phyloP scores from a whole-genome alignment of 306 rosid genomes.

The Purshia tridentata region DNA sequence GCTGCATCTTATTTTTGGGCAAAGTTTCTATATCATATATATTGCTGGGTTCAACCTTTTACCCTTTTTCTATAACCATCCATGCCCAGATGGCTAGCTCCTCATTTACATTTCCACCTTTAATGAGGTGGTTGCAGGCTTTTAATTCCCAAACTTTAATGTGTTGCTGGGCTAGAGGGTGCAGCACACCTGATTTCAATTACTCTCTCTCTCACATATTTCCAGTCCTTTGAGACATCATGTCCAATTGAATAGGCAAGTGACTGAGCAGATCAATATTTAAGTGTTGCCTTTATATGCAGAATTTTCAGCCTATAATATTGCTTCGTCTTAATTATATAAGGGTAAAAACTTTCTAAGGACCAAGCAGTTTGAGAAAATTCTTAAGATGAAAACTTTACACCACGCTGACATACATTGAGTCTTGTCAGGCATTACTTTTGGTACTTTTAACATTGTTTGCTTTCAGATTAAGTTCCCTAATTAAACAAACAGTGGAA shows the following conservation, averaged over 20 bases:
- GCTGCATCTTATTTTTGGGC: not conserved
- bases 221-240: conserved; percentile 3
- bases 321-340: not conserved
- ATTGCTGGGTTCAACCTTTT: not conserved
- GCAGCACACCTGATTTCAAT: conserved; percentile 16
- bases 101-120: not conserved
- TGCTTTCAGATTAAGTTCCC: conserved; percentile 7
- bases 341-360: not conserved
- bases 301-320: no score
- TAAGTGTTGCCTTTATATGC: no score
- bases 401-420: not conserved
- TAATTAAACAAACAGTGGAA: not conserved
- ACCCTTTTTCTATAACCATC: not conserved
- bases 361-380: not conserved
- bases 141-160: conserved; percentile 13
- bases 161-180: conserved; percentile 5
- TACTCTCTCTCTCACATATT: not conserved
- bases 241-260: not conserved
- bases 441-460: not conserved
- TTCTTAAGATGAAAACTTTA: not conserved
- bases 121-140: conserved; percentile 12
- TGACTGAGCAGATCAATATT: no score
- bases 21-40: not conserved
- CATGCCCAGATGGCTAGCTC: not conserved
- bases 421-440: not conserved